Evolutionary conservation across 1,284 basidiomycete species (phyloP), one percentile per base, ranked within the genome.

Genomic region (Leccinum griseonigrum): DNA sequence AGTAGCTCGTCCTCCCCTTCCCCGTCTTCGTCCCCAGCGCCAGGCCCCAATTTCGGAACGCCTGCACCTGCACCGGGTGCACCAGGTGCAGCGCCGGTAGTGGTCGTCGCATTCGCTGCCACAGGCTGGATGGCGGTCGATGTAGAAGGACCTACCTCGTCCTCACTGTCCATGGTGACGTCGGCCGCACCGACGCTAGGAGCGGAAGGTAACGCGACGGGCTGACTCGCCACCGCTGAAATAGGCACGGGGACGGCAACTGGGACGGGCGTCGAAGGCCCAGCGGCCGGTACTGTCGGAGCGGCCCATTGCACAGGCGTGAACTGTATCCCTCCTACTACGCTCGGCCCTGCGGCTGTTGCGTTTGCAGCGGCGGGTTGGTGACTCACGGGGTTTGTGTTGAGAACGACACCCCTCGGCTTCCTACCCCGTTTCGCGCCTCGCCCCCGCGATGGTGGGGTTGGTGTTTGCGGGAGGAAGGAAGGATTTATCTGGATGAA

Each of bases 1-100:
- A 90, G 71, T 58, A 88, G 68, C 66, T 91, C 90, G 61, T 92
- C 90, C 59, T 90, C 90, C 5, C 79, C 89, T 60, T 91, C 90
- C 0, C 75, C 88, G 22, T 82, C 73, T 22, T 74, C 69, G 28
- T 75, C 74, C 26, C 68, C 67, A 34, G 64, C 50, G 32, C 51
- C 65, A 3, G 67, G n/a, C 13, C 43, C 67, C 6, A 59, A 62
- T 60, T 71, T 71, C 11, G 55, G 58, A 60, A 64, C 58, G 48
- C 66, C 65, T 46, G 48, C 50, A 3, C 32, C 50, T 26, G 50
- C 53, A 10, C 53, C 52, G 1, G 36, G 32, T 6, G 57, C 64
- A 40, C 29, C 18, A 22, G 46, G 29, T 7, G 53, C 56, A 31
- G 11, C 16, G 6, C 14, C 60, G 16, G 18, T 51, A 34, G 10